Conservation (phyloP, 176 grass and related monocot species). For the Musa acuminata region DNA sequence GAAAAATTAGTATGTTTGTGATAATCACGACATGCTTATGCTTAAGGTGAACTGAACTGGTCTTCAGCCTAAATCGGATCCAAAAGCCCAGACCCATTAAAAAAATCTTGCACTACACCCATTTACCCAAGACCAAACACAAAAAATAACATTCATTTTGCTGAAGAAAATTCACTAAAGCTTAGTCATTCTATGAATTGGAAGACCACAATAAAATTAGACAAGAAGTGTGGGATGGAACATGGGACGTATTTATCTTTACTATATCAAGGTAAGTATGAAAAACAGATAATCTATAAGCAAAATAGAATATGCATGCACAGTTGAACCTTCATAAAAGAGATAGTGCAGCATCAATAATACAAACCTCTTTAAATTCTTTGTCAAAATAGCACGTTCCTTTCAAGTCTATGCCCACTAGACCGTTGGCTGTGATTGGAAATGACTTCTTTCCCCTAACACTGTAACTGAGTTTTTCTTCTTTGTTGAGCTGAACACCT, state of each 20-base stretch:
- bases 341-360: background rate
- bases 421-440: slow-evolving; percentile 29
- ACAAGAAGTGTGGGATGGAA: background rate
- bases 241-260: background rate
- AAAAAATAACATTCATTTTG: no score
- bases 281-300: background rate
- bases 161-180: no score
- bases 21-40: no score
- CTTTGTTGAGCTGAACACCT: slow-evolving; percentile 44
- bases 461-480: slow-evolving; percentile 38
- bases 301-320: background rate
- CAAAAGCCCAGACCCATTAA: background rate
- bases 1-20: no score
- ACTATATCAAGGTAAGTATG: background rate
- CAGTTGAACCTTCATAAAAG: background rate
- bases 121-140: no score
- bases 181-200: no score
- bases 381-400: slow-evolving; percentile 34
- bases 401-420: slow-evolving; percentile 56
- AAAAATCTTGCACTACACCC: background rate
- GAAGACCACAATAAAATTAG: background rate
- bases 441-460: slow-evolving; percentile 55
- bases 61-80: background rate
- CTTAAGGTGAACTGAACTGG: background rate
- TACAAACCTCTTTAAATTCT: slow-evolving; percentile 51